Evolutionary conservation across 2,329 filamentous ascomycete genomes (phyloP).

Genomic region (Fusarium sp.): DNA sequence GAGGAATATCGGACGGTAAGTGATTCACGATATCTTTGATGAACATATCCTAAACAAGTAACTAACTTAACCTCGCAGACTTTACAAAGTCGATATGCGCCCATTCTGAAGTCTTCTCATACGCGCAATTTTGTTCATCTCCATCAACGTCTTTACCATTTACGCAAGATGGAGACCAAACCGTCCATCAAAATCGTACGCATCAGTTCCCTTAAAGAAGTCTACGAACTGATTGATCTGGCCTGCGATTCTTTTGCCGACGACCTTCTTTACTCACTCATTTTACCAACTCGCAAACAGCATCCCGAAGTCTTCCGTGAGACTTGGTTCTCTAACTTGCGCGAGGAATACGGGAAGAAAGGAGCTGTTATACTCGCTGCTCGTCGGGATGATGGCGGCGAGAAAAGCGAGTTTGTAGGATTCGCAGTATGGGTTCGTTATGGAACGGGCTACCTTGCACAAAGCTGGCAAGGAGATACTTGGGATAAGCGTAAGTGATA

Average conservation of each 20-base stretch:
- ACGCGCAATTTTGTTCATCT: not conserved
- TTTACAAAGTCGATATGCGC: not conserved
- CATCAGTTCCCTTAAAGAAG: slow-evolving; percentile 1
- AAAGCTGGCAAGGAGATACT: slow-evolving; percentile 34
- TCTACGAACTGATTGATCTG: slow-evolving; percentile 12
- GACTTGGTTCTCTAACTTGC: slow-evolving; percentile 11
- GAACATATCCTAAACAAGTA: too few species aligned
- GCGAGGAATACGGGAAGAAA: slow-evolving; percentile 17
- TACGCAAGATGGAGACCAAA: not conserved
- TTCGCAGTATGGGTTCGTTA: slow-evolving; percentile 27
- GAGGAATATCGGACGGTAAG: not conserved
- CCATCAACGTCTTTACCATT: not conserved
- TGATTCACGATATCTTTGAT: not conserved
- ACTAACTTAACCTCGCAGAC: not conserved
- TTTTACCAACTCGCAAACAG: slow-evolving; percentile 12
- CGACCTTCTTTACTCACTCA: slow-evolving; percentile 5
- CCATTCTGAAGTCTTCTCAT: not conserved
- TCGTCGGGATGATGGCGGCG: not conserved
- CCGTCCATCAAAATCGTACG: not conserved
- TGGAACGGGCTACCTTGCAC: slow-evolving; percentile 25
- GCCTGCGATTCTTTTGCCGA: slow-evolving; percentile 16
- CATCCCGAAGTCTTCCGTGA: slow-evolving; percentile 16
- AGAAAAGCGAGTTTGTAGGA: slow-evolving; percentile 2
- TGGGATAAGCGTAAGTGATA: slow-evolving; percentile 19
- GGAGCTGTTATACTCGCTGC: slow-evolving; percentile 14